Conservation (phyloP, 257 asterid species). For the Gardenia jasminoides region DNA sequence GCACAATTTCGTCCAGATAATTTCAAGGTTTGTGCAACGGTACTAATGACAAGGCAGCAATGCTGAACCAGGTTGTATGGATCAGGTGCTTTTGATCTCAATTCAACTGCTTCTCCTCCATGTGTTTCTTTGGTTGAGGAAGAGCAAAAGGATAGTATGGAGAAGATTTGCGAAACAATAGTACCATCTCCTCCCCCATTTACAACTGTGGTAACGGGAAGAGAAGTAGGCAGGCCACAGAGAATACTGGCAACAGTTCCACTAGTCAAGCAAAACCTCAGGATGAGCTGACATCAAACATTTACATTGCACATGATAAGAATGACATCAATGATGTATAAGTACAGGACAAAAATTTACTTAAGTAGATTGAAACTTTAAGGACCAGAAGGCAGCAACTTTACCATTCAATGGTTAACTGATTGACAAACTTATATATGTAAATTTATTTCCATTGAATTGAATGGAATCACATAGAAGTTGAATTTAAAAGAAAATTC, state of each 20-base stretch:
- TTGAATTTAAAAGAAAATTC: neutral
- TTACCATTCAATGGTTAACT: neutral
- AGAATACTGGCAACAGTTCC: constrained; percentile 62
- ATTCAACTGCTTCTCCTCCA: constrained; percentile 54
- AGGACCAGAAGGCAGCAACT: neutral
- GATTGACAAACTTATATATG: neutral
- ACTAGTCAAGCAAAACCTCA: constrained; percentile 63
- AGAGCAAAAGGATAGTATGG: constrained; percentile 66
- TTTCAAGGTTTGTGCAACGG: constrained; percentile 73
- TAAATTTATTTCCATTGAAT: neutral
- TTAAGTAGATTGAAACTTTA: neutral
- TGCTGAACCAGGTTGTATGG: constrained; percentile 66
- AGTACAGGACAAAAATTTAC: neutral
- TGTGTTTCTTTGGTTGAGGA: constrained; percentile 64
- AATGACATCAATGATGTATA: constrained; percentile 1
- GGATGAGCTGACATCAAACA: constrained; percentile 33
- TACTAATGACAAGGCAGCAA: constrained; percentile 71
- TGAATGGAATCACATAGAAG: neutral
- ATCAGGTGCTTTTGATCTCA: constrained; percentile 52
- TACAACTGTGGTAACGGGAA: constrained; percentile 79
- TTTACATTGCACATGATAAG: constrained; percentile 6
- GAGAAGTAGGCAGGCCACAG: constrained; percentile 88
- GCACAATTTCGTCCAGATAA: constrained; percentile 88
- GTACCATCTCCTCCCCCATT: constrained; percentile 99
- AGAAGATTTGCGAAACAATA: constrained; percentile 79